Evolutionary conservation across 371 early-diverging fungal genomes (phyloP).

Genomic region (Caulochytrium protostelioides): DNA sequence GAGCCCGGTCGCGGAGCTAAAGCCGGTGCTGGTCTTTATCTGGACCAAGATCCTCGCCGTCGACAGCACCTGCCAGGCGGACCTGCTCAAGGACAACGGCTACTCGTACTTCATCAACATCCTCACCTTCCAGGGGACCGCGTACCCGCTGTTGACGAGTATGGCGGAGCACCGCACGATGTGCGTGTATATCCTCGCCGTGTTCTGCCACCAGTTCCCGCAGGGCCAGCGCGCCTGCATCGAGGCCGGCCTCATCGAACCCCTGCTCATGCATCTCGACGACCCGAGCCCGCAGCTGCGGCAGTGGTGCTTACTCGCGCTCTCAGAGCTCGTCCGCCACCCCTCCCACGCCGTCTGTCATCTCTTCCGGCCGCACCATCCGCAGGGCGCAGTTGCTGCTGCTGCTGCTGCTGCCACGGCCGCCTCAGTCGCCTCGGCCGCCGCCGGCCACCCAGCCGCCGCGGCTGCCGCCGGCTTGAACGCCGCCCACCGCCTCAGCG

Average conservation of each 20-base stretch:
- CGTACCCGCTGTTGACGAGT: slow-evolving; percentile 20
- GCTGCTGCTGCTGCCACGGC: too few species aligned
- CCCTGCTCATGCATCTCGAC: slow-evolving; percentile 42
- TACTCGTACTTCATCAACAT: slow-evolving; percentile 82
- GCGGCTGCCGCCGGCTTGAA: too few species aligned
- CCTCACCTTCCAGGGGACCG: slow-evolving; percentile 37
- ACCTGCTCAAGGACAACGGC: slow-evolving; percentile 76
- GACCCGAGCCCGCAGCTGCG: slow-evolving; percentile 66
- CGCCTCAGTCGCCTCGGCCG: too few species aligned
- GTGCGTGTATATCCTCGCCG: slow-evolving; percentile 75
- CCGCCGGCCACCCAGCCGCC: too few species aligned
- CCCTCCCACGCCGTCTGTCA: slow-evolving; percentile 48
- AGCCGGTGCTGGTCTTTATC: slow-evolving; percentile 80
- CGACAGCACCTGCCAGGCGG: slow-evolving; percentile 67
- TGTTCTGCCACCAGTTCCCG: slow-evolving; percentile 60
- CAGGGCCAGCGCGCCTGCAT: slow-evolving; percentile 68
- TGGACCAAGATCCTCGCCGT: slow-evolving; percentile 90
- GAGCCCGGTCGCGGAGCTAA: slow-evolving; percentile 76
- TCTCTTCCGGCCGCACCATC: slow-evolving; percentile 42
- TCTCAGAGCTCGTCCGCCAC: too few species aligned
- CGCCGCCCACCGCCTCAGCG: too few species aligned
- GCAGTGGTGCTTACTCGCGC: slow-evolving; percentile 79
- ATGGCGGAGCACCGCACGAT: slow-evolving; percentile 74
- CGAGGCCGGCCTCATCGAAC: slow-evolving; percentile 38
- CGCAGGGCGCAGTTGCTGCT: slow-evolving; percentile 41